Percentiles rank a stretch among this genome's conserved stretches.
Evolutionary conservation across 2,329 filamentous ascomycete genomes (phyloP).

Genomic region (Diaporthe nobilis): DNA sequence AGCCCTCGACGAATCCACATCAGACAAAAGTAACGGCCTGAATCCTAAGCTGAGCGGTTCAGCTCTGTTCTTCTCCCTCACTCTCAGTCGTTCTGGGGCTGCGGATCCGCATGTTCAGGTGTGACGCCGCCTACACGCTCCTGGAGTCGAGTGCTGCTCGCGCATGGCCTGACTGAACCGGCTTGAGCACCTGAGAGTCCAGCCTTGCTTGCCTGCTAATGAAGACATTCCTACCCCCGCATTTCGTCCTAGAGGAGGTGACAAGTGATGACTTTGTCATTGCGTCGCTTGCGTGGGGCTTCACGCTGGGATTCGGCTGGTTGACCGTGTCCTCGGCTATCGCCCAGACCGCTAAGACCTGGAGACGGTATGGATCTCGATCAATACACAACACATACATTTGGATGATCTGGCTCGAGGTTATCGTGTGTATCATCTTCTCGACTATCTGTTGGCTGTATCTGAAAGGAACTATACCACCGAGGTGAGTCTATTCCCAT

Average conservation of each 20-base stretch:
- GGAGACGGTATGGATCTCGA: constrained; percentile 29
- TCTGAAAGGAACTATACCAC: constrained; percentile 21
- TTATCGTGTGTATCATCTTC: constrained; percentile 15
- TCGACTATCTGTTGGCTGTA: constrained; percentile 33
- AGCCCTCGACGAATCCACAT: not conserved
- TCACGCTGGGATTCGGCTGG: constrained; percentile 36
- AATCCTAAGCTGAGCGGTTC: not conserved
- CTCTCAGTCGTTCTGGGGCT: not conserved
- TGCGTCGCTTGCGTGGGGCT: constrained; percentile 34
- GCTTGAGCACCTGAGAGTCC: not conserved
- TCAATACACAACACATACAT: constrained; percentile 35
- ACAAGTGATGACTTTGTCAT: constrained; percentile 33
- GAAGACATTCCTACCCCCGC: constrained; percentile 22
- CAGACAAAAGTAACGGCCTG: not conserved
- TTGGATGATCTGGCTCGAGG: constrained; percentile 32
- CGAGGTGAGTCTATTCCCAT: not conserved
- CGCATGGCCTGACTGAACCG: constrained; percentile 15
- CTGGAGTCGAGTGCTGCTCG: constrained; percentile 18
- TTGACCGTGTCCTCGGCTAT: constrained; percentile 29
- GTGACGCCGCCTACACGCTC: constrained; percentile 14
- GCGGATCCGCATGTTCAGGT: constrained; percentile 26
- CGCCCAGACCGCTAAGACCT: constrained; percentile 20
- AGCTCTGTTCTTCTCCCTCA: not conserved
- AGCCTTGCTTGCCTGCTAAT: not conserved
- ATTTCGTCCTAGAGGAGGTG: constrained; percentile 31